A percentile compares a stretch with the other conserved stretches of the same genome.
Conservation (phyloP, 140 eudicot genomes). For the Stevia rebaudiana region DNA sequence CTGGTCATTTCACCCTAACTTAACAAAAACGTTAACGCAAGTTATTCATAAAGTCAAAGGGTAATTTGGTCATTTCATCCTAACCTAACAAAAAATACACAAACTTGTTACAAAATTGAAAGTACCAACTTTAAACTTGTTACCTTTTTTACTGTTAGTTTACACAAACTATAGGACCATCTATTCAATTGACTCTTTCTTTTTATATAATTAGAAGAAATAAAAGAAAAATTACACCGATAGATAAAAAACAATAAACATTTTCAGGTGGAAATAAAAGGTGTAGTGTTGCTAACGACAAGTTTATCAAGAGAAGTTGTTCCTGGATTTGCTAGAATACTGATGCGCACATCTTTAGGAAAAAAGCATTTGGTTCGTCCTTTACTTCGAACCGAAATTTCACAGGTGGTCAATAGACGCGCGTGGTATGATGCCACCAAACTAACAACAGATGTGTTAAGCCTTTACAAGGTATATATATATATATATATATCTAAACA, state of each 20-base stretch:
- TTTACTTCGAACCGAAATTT: constrained; percentile 83
- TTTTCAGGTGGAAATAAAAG: constrained; percentile 76
- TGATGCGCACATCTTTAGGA: constrained; percentile 81
- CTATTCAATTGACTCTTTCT: too few species aligned
- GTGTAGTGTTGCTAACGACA: constrained; percentile 65
- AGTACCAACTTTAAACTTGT: too few species aligned
- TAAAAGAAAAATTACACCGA: too few species aligned
- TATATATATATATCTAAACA: not conserved
- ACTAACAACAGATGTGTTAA: constrained; percentile 73
- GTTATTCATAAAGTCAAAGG: too few species aligned
- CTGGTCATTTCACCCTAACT: too few species aligned
- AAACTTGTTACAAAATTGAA: too few species aligned
- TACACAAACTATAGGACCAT: too few species aligned
- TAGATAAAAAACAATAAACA: not conserved
- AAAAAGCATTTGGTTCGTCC: constrained; percentile 83
- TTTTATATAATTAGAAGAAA: too few species aligned
- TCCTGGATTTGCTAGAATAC: constrained; percentile 88
- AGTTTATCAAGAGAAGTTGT: constrained; percentile 91
- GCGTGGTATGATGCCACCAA: constrained; percentile 98
- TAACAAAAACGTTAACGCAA: too few species aligned
- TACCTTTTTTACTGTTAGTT: too few species aligned
- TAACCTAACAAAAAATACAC: too few species aligned
- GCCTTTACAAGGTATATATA: constrained; percentile 70
- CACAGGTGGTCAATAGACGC: constrained; percentile 84
- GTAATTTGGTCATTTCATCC: too few species aligned